Base-by-base conservation (phyloP, 768 basidiomycete species). In the Termitomyces sp. region DNA sequence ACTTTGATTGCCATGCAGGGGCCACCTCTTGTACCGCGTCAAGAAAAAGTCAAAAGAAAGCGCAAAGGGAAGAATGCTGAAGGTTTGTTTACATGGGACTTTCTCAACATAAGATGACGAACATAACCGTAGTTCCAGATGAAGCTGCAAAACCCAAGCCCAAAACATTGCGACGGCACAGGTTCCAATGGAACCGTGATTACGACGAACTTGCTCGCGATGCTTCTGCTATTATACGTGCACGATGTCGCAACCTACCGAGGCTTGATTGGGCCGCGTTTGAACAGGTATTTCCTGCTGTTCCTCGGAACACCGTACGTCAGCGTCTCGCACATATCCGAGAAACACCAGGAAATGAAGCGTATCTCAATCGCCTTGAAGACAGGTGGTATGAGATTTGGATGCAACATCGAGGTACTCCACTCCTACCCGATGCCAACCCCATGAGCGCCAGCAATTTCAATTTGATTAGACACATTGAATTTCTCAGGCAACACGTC, bases 131-230 rank as follows among this genome's bases (percentile, higher is more conserved):
- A 45, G 43, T 26, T n/a, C 21, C 38, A 46, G 55, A 55, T 37
- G 47, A 58, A 40, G 42, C 55, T 24, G 50, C 45, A 32, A 53
- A 64, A 34, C 55, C 61, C 15, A 65, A 65, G 45, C 63, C 55
- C 40, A 63, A 63, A 22, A 51, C 63, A 15, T 60, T 63, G 44
- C 76, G 87, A 51, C 78, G 89, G 17, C 80, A 84, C 46, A 77
- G 86, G 53, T 92, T 93, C 65, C 82, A 83, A 46, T 98, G 93
- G 93, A 90, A 81, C 53, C 70, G 79, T 40, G 90, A 95, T 48
- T 92, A 86, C 54, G 93, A 98, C 54, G 96, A 98, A 57, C 79
- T 94, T 38, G 86, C 88, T 24, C 82, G 88, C 52, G 96, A 98
- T 64, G 87, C 87, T 0, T 85, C 84, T 45, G 87, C 83, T 11